Percentiles rank a stretch among this genome's conserved stretches.
phyloP scores from a whole-genome alignment of 805 yeast genomes.

The Soucietia sequanensis region DNA sequence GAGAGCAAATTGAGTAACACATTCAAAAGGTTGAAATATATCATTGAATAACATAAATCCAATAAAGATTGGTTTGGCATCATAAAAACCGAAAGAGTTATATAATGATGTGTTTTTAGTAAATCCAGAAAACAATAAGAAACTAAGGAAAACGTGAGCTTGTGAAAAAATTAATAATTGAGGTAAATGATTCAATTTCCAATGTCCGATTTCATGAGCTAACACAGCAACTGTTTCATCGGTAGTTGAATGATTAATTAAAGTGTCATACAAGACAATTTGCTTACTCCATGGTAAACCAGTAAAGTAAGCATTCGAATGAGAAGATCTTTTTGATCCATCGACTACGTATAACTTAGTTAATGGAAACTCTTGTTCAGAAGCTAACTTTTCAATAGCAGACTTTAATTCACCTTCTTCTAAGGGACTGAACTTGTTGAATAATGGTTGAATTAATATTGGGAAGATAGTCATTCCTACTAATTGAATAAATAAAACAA shows the following conservation, averaged over 20 bases:
- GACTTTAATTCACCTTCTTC: constrained; percentile 85
- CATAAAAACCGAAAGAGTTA: constrained; percentile 70
- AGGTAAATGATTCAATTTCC: constrained; percentile 90
- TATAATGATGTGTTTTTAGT: constrained; percentile 77
- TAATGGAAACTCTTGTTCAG: constrained; percentile 77
- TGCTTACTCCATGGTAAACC: constrained; percentile 98
- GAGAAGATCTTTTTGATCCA: constrained; percentile 95
- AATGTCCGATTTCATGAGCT: constrained; percentile 99
- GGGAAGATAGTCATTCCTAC: constrained; percentile 77
- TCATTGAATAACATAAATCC: constrained; percentile 83
- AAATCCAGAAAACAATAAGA: constrained; percentile 76
- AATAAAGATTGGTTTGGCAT: constrained; percentile 67
- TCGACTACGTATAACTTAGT: constrained; percentile 84
- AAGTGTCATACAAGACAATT: constrained; percentile 90
- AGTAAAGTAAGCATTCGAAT: constrained; percentile 93
- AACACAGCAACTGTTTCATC: constrained; percentile 89
- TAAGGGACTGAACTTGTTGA: constrained; percentile 87
- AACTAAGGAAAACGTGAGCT: constrained; percentile 59
- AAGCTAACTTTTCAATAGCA: constrained; percentile 78
- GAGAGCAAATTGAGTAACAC: constrained; percentile 61
- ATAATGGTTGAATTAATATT: constrained; percentile 84
- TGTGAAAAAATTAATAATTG: constrained; percentile 68
- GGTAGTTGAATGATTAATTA: constrained; percentile 73
- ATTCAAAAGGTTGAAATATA: constrained; percentile 74
- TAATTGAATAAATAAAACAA: constrained; percentile 69